A percentile compares a stretch with the other conserved stretches of the same genome.
Conservation (phyloP, 2,329 filamentous ascomycete species). For the Peltaster fructicola region DNA sequence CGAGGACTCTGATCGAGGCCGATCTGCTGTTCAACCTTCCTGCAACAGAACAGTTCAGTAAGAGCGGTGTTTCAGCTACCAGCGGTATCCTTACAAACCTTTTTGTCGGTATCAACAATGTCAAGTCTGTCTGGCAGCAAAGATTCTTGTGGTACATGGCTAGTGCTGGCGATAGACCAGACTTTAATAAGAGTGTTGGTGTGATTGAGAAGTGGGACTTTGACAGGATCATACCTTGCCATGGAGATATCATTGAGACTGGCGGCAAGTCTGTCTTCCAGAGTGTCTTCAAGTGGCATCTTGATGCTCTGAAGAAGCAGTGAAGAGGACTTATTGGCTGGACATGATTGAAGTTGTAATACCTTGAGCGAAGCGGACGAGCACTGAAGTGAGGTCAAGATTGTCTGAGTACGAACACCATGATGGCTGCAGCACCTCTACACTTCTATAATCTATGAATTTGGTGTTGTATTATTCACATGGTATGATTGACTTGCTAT, state of each 20-base stretch:
- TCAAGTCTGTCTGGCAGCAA: slow-evolving; percentile 56
- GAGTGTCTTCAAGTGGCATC: slow-evolving; percentile 70
- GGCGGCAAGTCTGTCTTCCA: slow-evolving; percentile 58
- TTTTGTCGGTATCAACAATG: slow-evolving; percentile 39
- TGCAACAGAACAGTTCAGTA: slow-evolving; percentile 59
- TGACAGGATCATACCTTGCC: slow-evolving; percentile 70
- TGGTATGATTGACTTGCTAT: too few species aligned
- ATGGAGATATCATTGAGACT: slow-evolving; percentile 72
- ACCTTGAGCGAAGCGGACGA: too few species aligned
- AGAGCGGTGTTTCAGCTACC: slow-evolving; percentile 34
- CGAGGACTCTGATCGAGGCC: slow-evolving; percentile 65
- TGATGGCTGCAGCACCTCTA: too few species aligned
- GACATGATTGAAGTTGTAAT: too few species aligned
- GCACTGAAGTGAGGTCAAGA: too few species aligned
- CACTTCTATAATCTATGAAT: too few species aligned
- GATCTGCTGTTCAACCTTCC: slow-evolving; percentile 89
- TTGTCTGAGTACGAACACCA: too few species aligned
- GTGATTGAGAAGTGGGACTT: slow-evolving; percentile 71
- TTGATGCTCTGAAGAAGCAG: slow-evolving; percentile 33
- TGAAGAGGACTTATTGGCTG: too few species aligned
- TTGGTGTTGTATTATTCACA: too few species aligned
- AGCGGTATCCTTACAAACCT: slow-evolving; percentile 44
- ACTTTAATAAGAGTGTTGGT: slow-evolving; percentile 51
- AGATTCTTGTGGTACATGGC: slow-evolving; percentile 66
- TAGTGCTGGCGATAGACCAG: slow-evolving; percentile 41